phyloP scores from a whole-genome alignment of 768 basidiomycete species.

The Leccinum subtestaceum region DNA sequence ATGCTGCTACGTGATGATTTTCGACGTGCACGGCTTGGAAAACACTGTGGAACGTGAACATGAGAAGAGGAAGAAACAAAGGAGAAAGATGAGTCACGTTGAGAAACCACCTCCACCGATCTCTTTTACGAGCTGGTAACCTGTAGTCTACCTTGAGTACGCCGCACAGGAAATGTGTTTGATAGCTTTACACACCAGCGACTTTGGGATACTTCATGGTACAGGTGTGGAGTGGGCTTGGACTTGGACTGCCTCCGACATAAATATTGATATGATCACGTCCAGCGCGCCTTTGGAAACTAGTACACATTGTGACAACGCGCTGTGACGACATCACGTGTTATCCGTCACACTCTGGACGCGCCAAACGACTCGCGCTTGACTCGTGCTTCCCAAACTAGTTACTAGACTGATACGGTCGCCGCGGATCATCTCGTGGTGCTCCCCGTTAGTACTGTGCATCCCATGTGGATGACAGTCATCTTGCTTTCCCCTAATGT shows the following conservation, averaged over 20 bases:
- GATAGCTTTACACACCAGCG: slow-evolving; percentile 18
- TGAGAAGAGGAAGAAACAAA: neutral
- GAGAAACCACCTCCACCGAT: slow-evolving; percentile 90
- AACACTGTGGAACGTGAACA: slow-evolving; percentile 49
- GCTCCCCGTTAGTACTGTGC: neutral
- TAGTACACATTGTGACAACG: slow-evolving; percentile 24
- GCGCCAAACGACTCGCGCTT: too few species aligned
- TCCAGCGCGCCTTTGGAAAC: neutral
- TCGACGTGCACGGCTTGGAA: slow-evolving; percentile 75
- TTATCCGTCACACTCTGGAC: neutral
- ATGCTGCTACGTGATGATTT: slow-evolving; percentile 72
- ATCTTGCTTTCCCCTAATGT: neutral
- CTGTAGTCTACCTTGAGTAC: slow-evolving; percentile 32
- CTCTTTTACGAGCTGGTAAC: slow-evolving; percentile 67
- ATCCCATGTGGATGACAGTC: neutral
- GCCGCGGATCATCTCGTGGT: neutral
- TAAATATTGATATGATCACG: slow-evolving; percentile 6
- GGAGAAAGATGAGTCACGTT: slow-evolving; percentile 41
- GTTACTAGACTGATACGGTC: too few species aligned
- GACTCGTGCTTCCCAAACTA: too few species aligned
- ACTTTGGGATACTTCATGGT: slow-evolving; percentile 35
- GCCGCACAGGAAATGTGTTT: neutral
- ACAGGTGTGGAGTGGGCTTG: neutral
- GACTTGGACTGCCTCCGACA: neutral
- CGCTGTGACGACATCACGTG: slow-evolving; percentile 25